Evolutionary conservation across 331 rosid genomes (phyloP).

Genomic region (Cydonia oblonga): DNA sequence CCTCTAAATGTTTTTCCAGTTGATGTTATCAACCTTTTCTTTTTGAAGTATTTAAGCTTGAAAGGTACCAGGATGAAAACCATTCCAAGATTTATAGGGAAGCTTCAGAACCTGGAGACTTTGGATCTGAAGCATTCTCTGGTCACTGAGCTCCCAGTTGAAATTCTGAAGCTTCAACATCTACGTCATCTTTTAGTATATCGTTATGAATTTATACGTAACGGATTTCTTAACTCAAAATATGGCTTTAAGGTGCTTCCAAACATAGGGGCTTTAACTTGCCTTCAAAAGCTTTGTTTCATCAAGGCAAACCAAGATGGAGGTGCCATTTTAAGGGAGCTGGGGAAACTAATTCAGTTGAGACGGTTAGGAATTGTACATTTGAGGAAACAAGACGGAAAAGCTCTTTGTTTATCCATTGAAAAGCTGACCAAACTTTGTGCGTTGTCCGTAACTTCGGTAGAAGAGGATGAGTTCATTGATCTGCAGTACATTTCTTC

Average conservation of each 20-base stretch:
- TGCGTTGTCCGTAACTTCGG: not conserved
- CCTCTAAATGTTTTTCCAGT: not conserved
- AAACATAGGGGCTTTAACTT: not conserved
- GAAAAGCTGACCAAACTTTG: constrained; percentile 1
- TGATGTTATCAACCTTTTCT: not conserved
- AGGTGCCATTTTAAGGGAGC: not conserved
- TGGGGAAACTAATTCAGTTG: constrained; percentile 9
- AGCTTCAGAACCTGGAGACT: constrained; percentile 12
- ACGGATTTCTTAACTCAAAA: not conserved
- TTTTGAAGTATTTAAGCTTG: constrained; percentile 14
- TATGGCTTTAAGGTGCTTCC: constrained; percentile 4
- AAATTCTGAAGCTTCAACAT: constrained; percentile 1
- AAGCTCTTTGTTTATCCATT: constrained; percentile 7
- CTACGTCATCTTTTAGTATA: constrained; percentile 6
- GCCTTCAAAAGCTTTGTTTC: constrained; percentile 5
- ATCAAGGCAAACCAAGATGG: constrained; percentile 5
- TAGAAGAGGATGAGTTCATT: not conserved
- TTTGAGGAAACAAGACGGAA: not conserved
- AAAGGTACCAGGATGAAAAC: constrained; percentile 2
- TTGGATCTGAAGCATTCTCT: constrained; percentile 7
- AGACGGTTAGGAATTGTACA: constrained; percentile 1
- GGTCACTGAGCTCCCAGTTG: constrained; percentile 7
- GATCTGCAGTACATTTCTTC: not conserved
- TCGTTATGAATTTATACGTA: not conserved
- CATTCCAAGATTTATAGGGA: constrained; percentile 9